phyloP scores from a whole-genome alignment of 768 basidiomycete genomes.

The Candolleomyces aberdarensis region DNA sequence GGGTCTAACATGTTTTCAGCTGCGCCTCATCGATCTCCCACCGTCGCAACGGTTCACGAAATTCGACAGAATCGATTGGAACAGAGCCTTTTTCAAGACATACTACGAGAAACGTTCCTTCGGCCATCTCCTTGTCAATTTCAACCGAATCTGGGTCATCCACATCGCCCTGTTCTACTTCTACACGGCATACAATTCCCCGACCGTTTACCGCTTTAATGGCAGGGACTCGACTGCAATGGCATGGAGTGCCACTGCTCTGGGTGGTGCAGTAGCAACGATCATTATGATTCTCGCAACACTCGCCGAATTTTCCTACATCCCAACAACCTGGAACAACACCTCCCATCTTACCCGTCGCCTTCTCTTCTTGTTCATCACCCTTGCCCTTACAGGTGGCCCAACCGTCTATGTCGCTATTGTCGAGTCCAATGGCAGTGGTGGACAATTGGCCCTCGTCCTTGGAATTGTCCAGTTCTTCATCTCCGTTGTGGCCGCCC shows the following conservation, averaged over 20 bases:
- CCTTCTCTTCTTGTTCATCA: slow-evolving; percentile 83
- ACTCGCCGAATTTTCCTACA: slow-evolving; percentile 92
- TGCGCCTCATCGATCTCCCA: slow-evolving; percentile 85
- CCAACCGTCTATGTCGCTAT: slow-evolving; percentile 95
- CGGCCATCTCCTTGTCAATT: slow-evolving; percentile 96
- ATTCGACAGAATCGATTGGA: slow-evolving; percentile 97
- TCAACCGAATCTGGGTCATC: slow-evolving; percentile 99
- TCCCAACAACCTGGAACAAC: slow-evolving; percentile 99
- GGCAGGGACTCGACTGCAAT: slow-evolving; percentile 70
- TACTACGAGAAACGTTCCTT: slow-evolving; percentile 98
- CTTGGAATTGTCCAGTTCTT: slow-evolving; percentile 96
- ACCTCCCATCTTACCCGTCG: slow-evolving; percentile 94
- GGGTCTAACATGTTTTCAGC: slow-evolving; percentile 41
- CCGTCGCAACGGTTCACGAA: slow-evolving; percentile 94
- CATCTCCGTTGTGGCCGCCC: slow-evolving; percentile 81
- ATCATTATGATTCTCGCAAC: slow-evolving; percentile 96
- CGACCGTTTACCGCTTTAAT: slow-evolving; percentile 69
- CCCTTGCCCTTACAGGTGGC: slow-evolving; percentile 86
- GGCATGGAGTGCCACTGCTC: slow-evolving; percentile 89
- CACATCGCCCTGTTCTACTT: slow-evolving; percentile 95
- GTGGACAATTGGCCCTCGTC: slow-evolving; percentile 79
- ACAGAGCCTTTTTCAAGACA: slow-evolving; percentile 96
- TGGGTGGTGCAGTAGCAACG: slow-evolving; percentile 95
- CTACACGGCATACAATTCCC: slow-evolving; percentile 94
- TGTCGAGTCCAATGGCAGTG: slow-evolving; percentile 62